phyloP scores from a whole-genome alignment of 2,329 filamentous ascomycete species.

The Claviceps monticola region DNA sequence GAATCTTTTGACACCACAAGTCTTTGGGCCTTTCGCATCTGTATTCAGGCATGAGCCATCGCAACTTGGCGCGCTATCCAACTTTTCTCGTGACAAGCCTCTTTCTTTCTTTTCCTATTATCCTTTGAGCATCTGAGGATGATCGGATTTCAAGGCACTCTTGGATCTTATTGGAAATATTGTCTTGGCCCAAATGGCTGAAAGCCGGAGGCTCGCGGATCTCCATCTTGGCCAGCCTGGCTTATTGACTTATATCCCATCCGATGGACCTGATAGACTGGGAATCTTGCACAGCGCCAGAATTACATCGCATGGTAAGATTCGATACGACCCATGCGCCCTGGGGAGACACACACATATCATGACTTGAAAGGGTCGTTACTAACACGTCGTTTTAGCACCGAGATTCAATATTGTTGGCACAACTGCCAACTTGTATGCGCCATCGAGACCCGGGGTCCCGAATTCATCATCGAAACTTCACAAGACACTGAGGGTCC shows the following conservation, averaged over 20 bases:
- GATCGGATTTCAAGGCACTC: conserved; percentile 11
- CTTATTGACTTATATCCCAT: conserved; percentile 17
- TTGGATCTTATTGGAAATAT: conserved; percentile 16
- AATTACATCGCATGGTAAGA: conserved; percentile 14
- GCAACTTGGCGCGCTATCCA: neutral
- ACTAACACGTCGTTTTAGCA: conserved; percentile 10
- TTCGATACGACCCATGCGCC: conserved; percentile 2
- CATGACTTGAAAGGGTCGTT: neutral
- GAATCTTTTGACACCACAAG: neutral
- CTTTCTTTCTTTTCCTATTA: neutral
- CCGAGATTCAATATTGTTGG: conserved; percentile 20
- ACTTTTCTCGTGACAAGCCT: neutral
- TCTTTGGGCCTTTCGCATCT: neutral
- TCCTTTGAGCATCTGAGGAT: neutral
- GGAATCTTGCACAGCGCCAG: conserved; percentile 19
- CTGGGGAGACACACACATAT: neutral
- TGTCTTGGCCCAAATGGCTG: conserved; percentile 24
- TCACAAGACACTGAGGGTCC: conserved; percentile 19
- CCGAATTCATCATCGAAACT: conserved; percentile 13
- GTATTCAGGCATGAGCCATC: neutral
- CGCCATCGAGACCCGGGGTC: conserved; percentile 15
- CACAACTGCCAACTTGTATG: conserved; percentile 20
- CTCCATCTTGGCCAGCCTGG: conserved; percentile 21
- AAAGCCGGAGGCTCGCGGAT: conserved; percentile 18
- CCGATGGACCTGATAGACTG: conserved; percentile 11